These are phyloP conservation scores for Glycyrrhiza uralensis DNA, from an alignment of 306 rosid genomes.

Conservation along the genomic window DNA sequence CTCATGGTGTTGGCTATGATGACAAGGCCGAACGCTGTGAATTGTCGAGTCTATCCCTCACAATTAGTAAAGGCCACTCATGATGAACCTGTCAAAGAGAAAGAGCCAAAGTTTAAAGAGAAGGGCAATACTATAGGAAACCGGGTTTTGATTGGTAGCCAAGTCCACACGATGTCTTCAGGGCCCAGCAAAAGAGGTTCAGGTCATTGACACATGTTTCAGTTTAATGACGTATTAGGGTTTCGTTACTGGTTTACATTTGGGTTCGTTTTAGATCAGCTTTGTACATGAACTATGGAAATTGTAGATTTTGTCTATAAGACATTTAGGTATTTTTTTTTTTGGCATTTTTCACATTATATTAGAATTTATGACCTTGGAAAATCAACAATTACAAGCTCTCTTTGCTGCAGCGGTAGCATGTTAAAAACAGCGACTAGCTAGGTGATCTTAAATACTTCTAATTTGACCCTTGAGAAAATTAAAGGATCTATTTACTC, in stretches of 20 bases:
- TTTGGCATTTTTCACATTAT: background rate
- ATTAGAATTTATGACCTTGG: background rate
- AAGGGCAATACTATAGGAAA: background rate
- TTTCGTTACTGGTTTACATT: background rate
- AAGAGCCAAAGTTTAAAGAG: background rate
- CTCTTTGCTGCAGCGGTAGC: no score
- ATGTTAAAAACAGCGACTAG: no score
- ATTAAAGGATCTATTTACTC: conserved; percentile 44
- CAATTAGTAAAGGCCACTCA: conserved; percentile 2
- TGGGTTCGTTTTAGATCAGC: conserved; percentile 10
- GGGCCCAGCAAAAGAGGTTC: conserved; percentile 85
- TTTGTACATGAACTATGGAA: conserved; percentile 26
- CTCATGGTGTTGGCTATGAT: conserved; percentile 32
- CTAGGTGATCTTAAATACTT: no score
- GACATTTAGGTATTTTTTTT: conserved; percentile 11
- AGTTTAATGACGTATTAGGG: background rate
- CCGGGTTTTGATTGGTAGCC: conserved; percentile 31
- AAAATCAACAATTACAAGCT: background rate
- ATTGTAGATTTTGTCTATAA: conserved; percentile 32
- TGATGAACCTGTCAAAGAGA: conserved; percentile 7
- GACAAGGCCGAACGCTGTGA: conserved; percentile 25
- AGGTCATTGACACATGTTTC: conserved; percentile 53
- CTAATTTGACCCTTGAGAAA: background rate
- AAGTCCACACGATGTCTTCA: conserved; percentile 55
- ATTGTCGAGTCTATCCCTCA: conserved; percentile 40